A percentile compares a stretch with the other conserved stretches of the same genome.
phyloP scores from a whole-genome alignment of 305 asterid species.

The Caryopteris hybrid region DNA sequence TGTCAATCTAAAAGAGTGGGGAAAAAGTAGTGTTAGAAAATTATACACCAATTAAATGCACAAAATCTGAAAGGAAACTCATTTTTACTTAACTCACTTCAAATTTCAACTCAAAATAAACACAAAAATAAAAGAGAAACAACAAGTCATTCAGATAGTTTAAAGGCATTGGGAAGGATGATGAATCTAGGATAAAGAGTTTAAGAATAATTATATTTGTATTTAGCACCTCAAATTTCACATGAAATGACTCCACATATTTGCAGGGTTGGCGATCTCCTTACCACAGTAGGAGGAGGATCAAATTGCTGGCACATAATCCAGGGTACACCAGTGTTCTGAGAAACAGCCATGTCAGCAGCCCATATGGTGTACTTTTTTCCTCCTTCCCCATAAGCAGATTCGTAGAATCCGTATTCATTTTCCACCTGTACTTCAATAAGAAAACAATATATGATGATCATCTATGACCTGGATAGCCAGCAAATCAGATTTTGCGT shows the following conservation, averaged over 20 bases:
- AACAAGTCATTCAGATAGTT: not conserved
- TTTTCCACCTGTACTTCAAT: slow-evolving; percentile 71
- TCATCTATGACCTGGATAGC: slow-evolving; percentile 1
- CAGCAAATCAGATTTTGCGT: not conserved
- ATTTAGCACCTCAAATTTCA: too few relatives aligned
- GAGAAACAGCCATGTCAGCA: slow-evolving; percentile 86
- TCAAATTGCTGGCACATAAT: slow-evolving; percentile 93
- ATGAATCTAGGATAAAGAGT: not conserved
- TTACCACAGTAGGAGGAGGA: slow-evolving; percentile 79
- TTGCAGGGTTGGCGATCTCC: too few relatives aligned
- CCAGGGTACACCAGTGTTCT: slow-evolving; percentile 90
- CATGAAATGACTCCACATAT: too few relatives aligned
- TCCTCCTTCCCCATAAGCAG: slow-evolving; percentile 90
- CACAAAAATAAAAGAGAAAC: not conserved
- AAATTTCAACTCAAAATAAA: not conserved
- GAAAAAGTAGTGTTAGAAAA: slow-evolving; percentile 25
- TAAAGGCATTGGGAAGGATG: not conserved
- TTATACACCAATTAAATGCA: not conserved
- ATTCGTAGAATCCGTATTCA: slow-evolving; percentile 84
- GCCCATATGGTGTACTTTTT: slow-evolving; percentile 85
- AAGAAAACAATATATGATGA: not conserved
- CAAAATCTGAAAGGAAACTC: slow-evolving; percentile 6
- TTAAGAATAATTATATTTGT: too few relatives aligned
- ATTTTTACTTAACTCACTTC: not conserved
- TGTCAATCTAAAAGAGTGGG: slow-evolving; percentile 60